Base-by-base conservation (phyloP, 108 stramenopile species). In the Skeletonema potamos region DNA sequence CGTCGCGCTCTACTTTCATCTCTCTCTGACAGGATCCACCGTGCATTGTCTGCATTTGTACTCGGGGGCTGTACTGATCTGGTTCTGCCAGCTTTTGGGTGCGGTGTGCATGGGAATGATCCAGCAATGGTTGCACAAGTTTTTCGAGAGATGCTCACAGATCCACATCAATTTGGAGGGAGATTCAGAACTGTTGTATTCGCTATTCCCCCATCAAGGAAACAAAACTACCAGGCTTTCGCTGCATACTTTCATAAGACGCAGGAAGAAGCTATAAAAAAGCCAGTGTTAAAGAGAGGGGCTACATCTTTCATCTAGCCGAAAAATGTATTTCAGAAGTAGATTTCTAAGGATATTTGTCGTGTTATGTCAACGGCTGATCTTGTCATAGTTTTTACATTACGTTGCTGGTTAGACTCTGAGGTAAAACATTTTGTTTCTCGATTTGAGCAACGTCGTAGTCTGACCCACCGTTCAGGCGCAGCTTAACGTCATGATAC, bases 401-500 rank as follows among this genome's bases (percentile, higher is more conserved):
- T 6, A 51, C 3, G 8, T 22, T 51, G 22, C 48, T 51, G 0
- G 48, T 51, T 22, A 51, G 18, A n/a, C 48, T 51, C 22, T 51
- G 20, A 7, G 48, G 48, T 22, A 51, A 51, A 51, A 51, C 48
- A 17, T 1, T 51, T 22, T 51, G 29, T 54, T 78, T 78, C 54
- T 78, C 77, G 18, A 78, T 70, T 56, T 26, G 18, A 65, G 61
- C 67, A 17, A 70, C 18, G 17, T 24, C 32, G 39, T 78, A 78
- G 44, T 77, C 69, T 36, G 77, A 70, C 58, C 78, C 87, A 11
- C 86, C 87, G 39, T 64, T 76, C 43, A 89, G 62, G 2, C 87
- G 70, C 54, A 98, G 79, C 76, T 90, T 87, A 17, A 79, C 66
- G 48, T 96, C 91, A 66, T 98, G 98, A 72, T 82, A 97, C 3